Conservation (phyloP, 75 land plant species). For the Sequoiadendron giganteum region DNA sequence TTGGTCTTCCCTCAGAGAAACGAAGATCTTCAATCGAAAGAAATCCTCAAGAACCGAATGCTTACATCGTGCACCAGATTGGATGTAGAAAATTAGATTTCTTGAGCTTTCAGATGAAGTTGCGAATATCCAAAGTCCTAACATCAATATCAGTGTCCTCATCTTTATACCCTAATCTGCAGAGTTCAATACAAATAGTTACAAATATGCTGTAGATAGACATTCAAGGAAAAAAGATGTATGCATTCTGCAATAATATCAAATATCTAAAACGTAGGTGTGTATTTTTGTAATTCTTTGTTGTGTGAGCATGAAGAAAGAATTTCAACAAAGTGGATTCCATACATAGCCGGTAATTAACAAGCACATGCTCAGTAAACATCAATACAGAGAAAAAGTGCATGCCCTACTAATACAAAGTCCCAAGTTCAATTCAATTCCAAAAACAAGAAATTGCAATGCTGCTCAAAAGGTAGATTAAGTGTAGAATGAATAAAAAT, state of each 20-base stretch:
- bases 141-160: conserved; percentile 46
- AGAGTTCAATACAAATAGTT: neutral
- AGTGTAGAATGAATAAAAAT: neutral
- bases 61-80: neutral
- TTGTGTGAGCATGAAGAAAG: neutral
- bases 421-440: neutral
- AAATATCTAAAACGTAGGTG: neutral
- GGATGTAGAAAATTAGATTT: neutral
- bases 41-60: neutral
- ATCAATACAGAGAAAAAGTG: neutral
- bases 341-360: neutral
- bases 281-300: neutral
- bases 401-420: neutral
- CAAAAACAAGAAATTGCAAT: neutral
- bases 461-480: neutral
- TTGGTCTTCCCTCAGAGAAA: neutral
- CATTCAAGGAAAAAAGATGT: neutral
- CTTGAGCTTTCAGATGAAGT: conserved; percentile 44
- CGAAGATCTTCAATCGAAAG: neutral
- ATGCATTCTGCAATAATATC: neutral
- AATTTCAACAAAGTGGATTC: neutral
- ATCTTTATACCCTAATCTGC: conserved; percentile 66
- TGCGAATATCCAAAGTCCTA: conserved; percentile 60
- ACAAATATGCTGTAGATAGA: neutral
- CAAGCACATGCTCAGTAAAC: neutral